Percentiles rank a stretch among this genome's conserved stretches.
phyloP scores from a whole-genome alignment of 805 yeast species.

The Yamadazyma endophytica region DNA sequence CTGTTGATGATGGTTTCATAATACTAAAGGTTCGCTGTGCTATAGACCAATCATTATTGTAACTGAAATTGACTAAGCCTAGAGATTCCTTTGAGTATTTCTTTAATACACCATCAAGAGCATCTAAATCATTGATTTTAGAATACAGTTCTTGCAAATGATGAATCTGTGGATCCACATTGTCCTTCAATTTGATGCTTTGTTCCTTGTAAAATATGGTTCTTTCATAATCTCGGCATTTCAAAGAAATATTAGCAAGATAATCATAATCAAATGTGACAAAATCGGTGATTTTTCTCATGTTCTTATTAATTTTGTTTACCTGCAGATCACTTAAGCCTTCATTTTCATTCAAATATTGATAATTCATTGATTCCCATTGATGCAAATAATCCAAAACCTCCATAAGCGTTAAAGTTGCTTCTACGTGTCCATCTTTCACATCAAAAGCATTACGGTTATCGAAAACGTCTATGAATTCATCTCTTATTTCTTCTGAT shows the following conservation, averaged over 20 bases:
- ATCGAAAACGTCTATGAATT: slow-evolving; percentile 56
- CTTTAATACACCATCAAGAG: slow-evolving; percentile 80
- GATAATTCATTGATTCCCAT: slow-evolving; percentile 53
- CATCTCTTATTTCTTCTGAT: slow-evolving; percentile 46
- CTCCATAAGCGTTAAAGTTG: slow-evolving; percentile 68
- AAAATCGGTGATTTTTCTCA: slow-evolving; percentile 40
- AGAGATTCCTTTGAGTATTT: slow-evolving; percentile 62
- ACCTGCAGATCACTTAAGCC: slow-evolving; percentile 2
- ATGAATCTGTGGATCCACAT: slow-evolving; percentile 37
- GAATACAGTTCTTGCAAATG: slow-evolving; percentile 80
- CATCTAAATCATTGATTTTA: slow-evolving; percentile 82
- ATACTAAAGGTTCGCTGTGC: slow-evolving; percentile 84
- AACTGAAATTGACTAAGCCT: slow-evolving; percentile 75
- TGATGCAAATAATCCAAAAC: slow-evolving; percentile 80
- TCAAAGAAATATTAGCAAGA: slow-evolving; percentile 78
- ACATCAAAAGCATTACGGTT: slow-evolving; percentile 25
- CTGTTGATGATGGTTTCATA: no score
- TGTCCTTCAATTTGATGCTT: slow-evolving; percentile 46
- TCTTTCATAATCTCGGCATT: slow-evolving; percentile 81
- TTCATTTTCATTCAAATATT: slow-evolving; percentile 13
- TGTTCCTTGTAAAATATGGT: slow-evolving; percentile 85
- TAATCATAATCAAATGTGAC: no score
- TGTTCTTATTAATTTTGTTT: slow-evolving; percentile 14
- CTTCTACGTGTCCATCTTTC: slow-evolving; percentile 53
- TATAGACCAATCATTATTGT: slow-evolving; percentile 79